Conservation (phyloP, 371 early-diverging fungal genomes). For the Rhizopus arrhizus region DNA sequence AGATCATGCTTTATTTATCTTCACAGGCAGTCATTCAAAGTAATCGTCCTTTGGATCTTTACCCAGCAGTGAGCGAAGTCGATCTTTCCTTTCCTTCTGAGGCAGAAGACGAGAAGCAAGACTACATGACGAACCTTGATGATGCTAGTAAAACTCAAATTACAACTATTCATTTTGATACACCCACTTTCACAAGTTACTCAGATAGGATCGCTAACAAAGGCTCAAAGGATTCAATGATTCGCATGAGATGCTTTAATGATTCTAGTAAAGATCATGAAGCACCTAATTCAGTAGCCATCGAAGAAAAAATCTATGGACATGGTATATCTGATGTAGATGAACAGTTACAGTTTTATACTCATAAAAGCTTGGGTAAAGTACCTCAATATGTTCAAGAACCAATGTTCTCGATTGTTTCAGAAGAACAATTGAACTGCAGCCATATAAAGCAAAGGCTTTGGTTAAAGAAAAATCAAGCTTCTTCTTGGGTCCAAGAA, state of each 20-base stretch:
- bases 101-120: not conserved
- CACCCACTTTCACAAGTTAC: constrained; percentile 15
- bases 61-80: constrained; percentile 13
- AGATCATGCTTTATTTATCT: constrained; percentile 20
- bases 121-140: too few species aligned
- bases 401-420: not conserved
- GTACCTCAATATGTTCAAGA: constrained; percentile 10
- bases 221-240: not conserved
- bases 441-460: constrained; percentile 13
- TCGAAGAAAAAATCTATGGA: constrained; percentile 21
- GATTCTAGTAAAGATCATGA: not conserved
- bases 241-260: constrained; percentile 11
- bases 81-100: constrained; percentile 7
- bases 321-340: not conserved
- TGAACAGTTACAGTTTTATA: not conserved
- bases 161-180: constrained; percentile 21
- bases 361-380: constrained; percentile 13
- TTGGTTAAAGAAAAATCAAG: constrained; percentile 22
- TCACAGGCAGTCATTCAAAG: constrained; percentile 1
- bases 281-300: not conserved
- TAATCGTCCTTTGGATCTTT: not conserved
- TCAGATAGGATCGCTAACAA: constrained; percentile 4
- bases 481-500: constrained; percentile 10
- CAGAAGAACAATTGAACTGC: not conserved
- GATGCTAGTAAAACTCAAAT: constrained; percentile 1